Conservation (phyloP, 805 yeast genomes). For the Yarrowia osloensis region DNA sequence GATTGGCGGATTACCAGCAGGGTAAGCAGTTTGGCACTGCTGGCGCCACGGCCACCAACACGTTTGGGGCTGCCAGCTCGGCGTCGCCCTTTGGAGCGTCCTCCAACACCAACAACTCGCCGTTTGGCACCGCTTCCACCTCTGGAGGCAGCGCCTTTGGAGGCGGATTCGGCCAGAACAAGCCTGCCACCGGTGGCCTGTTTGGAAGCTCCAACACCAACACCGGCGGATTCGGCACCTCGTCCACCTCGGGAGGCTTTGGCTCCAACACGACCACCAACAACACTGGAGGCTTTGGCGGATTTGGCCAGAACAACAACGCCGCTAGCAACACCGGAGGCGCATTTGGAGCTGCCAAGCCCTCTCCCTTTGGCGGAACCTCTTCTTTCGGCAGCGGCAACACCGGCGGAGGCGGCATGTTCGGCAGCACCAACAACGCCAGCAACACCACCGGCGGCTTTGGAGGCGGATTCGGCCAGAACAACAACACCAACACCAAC, state of each 20-base stretch:
- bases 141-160: constrained; percentile 18
- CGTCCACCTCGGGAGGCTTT: constrained; percentile 24
- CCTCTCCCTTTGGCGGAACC: constrained; percentile 33
- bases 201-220: constrained; percentile 35
- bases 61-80: constrained; percentile 34
- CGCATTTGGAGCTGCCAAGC: constrained; percentile 39
- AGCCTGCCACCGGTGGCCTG: constrained; percentile 33
- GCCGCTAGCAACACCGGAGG: constrained; percentile 31
- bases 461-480: constrained; percentile 48
- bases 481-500: constrained; percentile 23
- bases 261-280: constrained; percentile 34
- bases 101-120: constrained; percentile 32
- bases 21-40: constrained; percentile 61
- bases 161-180: constrained; percentile 34
- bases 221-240: constrained; percentile 17
- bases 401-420: constrained; percentile 45
- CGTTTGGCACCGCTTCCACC: constrained; percentile 33
- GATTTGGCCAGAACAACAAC: constrained; percentile 36
- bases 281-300: constrained; percentile 26
- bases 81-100: constrained; percentile 37
- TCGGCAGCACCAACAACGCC: constrained; percentile 42
- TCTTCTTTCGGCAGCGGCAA: constrained; percentile 33
- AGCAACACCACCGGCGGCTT: constrained; percentile 35
- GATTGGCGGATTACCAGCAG: constrained; percentile 83
- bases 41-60: constrained; percentile 32